Percentiles rank a stretch among this genome's conserved stretches.
phyloP scores from a whole-genome alignment of 805 yeast genomes.

The Ogataea nitratoaversa region DNA sequence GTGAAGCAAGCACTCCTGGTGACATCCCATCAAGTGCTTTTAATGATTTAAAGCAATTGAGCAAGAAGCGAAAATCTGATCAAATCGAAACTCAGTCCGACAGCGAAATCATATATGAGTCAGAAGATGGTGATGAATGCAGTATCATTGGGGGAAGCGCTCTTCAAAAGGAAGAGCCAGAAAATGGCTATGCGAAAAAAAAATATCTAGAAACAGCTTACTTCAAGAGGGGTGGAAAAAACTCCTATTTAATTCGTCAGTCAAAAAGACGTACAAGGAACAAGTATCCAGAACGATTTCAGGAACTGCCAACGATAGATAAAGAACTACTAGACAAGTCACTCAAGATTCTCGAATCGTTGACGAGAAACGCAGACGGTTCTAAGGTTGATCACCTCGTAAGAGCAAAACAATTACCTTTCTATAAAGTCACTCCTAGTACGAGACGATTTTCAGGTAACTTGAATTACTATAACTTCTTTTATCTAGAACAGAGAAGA shows the following conservation, averaged over 20 bases:
- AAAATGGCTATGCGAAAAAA: neutral
- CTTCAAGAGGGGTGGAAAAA: too few relatives aligned
- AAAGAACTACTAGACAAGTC: neutral
- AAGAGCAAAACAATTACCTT: conserved; percentile 8
- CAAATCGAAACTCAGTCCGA: too few relatives aligned
- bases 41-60: too few relatives aligned
- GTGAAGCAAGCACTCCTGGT: too few relatives aligned
- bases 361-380: conserved; percentile 1
- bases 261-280: neutral
- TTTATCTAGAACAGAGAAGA: conserved; percentile 10
- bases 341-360: conserved; percentile 1
- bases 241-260: neutral
- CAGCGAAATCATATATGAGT: neutral
- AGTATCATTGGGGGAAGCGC: too few relatives aligned
- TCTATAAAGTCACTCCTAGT: conserved; percentile 3
- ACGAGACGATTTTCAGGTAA: conserved; percentile 13
- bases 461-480: conserved; percentile 16
- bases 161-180: neutral
- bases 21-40: too few relatives aligned
- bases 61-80: too few relatives aligned
- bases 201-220: too few relatives aligned
- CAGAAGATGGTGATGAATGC: neutral
- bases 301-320: neutral
- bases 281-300: neutral
- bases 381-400: neutral